Base-by-base conservation (phyloP, 2,329 filamentous ascomycete species). In the Sporothrix phasma region DNA sequence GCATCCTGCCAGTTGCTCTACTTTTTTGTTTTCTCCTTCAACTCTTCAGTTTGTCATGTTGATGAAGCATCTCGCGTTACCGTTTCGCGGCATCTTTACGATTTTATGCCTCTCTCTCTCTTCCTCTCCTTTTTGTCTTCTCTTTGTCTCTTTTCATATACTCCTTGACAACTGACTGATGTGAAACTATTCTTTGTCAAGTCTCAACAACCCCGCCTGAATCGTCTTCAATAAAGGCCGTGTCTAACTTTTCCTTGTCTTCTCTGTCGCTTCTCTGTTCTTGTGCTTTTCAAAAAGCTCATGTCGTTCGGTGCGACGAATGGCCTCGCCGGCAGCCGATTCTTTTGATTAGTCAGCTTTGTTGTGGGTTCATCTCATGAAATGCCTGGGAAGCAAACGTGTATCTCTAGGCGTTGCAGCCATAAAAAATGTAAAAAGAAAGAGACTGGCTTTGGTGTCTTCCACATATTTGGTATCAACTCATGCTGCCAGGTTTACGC, bases 51-150 rank as follows among this genome's bases (percentile, higher is more conserved):
- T 37, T 47, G 41, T 47, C 45, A 43, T 26, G 62, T 41, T 46
- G 41, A 60, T 39, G 46, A 60, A 51, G 62, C 62, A 61, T 47
- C 47, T 61, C 54, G 45, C 54, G 37, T 39, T 39, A 45, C 43
- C 46, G 56, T 61, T 11, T 49, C 61, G 47, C 58, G 47, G 58
- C 49, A 37, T 41, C 45, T 22, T 62, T 43, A 64, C 63, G 63
- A 64, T 64, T 64, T 64, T n/a, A 64, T 54, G 64, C 39, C 64
- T 62, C 59, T 56, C 58, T 58, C 41, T 61, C 37, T 49, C 49
- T 64, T 29, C 29, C n/a, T 46, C 24, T 59, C 19, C 37, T 43
- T 13, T n/a, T 34, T 37, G 51, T 54, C 39, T 19, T 39, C 53
- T 53, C 22, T 10, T 41, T 53, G 46, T 53, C 5, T 47, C 15